These are phyloP conservation scores for Microcos paniculata DNA, from an alignment of 345 rosid genomes.

Conservation along the genomic window DNA sequence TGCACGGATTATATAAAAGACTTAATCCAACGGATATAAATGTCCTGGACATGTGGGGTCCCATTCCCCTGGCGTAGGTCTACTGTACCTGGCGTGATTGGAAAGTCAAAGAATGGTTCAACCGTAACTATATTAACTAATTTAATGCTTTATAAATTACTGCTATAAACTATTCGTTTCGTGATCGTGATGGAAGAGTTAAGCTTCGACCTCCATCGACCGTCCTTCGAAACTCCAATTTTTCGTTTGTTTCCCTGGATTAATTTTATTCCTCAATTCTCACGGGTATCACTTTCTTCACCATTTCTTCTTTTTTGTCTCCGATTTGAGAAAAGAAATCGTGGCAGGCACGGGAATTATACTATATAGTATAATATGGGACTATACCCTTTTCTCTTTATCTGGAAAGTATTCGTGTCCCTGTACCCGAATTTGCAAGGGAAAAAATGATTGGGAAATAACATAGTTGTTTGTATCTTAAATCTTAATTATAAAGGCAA, in stretches of 20 bases:
- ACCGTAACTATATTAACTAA: slow-evolving; percentile 26
- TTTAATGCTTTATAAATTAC: neutral
- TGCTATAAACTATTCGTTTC: neutral
- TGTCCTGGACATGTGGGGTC: neutral
- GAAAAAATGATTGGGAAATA: neutral
- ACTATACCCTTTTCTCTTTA: too few relatives aligned
- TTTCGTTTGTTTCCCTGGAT: neutral
- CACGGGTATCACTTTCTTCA: neutral
- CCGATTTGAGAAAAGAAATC: neutral
- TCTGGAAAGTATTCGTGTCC: neutral
- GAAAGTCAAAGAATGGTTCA: slow-evolving; percentile 52
- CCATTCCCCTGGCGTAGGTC: neutral
- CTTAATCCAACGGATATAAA: slow-evolving; percentile 33
- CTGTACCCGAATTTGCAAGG: neutral
- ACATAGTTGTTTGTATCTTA: neutral
- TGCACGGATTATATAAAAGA: neutral
- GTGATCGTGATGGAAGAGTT: neutral
- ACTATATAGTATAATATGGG: neutral
- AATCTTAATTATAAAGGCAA: neutral
- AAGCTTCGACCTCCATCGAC: neutral
- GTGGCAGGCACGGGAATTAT: neutral
- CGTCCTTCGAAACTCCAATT: neutral
- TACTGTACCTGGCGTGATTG: slow-evolving; percentile 5
- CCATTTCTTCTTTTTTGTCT: neutral
- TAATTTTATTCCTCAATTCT: neutral